phyloP scores from a whole-genome alignment of 2,329 filamentous ascomycete species.

The Xylariaceae sp. region DNA sequence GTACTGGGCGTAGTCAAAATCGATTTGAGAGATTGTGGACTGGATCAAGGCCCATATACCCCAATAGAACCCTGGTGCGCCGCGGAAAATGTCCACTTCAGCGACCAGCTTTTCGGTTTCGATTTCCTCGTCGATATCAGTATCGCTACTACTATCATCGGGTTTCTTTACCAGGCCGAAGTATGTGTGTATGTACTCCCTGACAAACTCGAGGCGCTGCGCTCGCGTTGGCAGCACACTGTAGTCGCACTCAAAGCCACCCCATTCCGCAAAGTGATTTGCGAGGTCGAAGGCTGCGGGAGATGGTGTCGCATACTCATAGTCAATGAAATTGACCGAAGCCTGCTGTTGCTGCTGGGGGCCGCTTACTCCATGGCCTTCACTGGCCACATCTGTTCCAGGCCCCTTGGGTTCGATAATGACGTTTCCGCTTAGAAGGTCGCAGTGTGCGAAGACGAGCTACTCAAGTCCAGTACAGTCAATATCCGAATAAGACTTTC shows the following conservation, averaged over 20 bases:
- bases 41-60: slow-evolving; percentile 97
- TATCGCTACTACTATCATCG: slow-evolving; percentile 17
- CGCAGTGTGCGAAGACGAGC: slow-evolving; percentile 94
- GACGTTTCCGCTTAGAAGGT: slow-evolving; percentile 94
- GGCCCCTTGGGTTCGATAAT: slow-evolving; percentile 71
- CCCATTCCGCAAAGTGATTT: slow-evolving; percentile 99
- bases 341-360: slow-evolving; percentile 46
- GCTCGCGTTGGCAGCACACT: slow-evolving; percentile 77
- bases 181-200: slow-evolving; percentile 82
- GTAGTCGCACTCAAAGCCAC: slow-evolving; percentile 94
- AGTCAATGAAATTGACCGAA: slow-evolving; percentile 89
- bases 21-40: slow-evolving; percentile 89
- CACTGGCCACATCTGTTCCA: slow-evolving; percentile 37
- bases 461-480: slow-evolving; percentile 42
- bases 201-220: slow-evolving; percentile 80
- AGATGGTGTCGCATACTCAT: slow-evolving; percentile 94
- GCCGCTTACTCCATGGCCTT: slow-evolving; percentile 24
- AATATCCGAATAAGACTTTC: too few species aligned
- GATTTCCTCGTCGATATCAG: slow-evolving; percentile 53
- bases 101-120: slow-evolving; percentile 73
- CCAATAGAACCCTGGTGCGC: slow-evolving; percentile 88
- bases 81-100: slow-evolving; percentile 87
- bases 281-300: slow-evolving; percentile 95
- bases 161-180: slow-evolving; percentile 56
- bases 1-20: slow-evolving; percentile 95